Evolutionary conservation across 805 yeast species (phyloP).

Genomic region (Metschnikowia continentalis): DNA sequence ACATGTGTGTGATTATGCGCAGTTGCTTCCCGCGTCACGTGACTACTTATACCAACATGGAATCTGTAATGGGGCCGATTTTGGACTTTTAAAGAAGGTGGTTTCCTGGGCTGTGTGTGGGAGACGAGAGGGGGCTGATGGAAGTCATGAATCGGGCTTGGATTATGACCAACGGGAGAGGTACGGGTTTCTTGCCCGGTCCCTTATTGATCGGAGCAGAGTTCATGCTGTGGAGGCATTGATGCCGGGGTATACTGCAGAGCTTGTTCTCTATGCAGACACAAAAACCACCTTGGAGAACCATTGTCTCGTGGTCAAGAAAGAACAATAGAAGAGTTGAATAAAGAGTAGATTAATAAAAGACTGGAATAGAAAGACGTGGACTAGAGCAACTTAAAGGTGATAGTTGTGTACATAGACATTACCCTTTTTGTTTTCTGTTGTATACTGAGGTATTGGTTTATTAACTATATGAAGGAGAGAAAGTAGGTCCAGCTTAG

Average conservation of each 20-base stretch:
- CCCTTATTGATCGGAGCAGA: constrained; percentile 73
- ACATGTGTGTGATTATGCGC: constrained; percentile 68
- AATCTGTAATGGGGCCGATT: constrained; percentile 32
- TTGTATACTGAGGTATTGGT: too few species aligned
- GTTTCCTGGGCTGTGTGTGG: constrained; percentile 93
- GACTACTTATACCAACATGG: constrained; percentile 34
- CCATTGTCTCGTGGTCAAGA: constrained; percentile 42
- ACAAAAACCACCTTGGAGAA: constrained; percentile 66
- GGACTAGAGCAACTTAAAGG: too few species aligned
- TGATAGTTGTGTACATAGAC: too few species aligned
- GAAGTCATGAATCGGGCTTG: constrained; percentile 46
- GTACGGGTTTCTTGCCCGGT: constrained; percentile 65
- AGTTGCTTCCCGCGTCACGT: constrained; percentile 47
- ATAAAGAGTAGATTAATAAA: too few species aligned
- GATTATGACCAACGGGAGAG: constrained; percentile 44
- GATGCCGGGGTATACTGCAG: constrained; percentile 38
- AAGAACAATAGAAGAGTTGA: background rate
- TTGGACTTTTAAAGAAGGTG: constrained; percentile 52
- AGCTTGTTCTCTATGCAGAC: constrained; percentile 57
- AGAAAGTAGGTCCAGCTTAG: constrained; percentile 41
- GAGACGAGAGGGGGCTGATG: constrained; percentile 35
- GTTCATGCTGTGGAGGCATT: constrained; percentile 39
- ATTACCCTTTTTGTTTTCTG: too few species aligned
- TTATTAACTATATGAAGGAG: background rate
- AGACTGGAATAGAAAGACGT: too few species aligned